Evolutionary conservation across 1,284 basidiomycete species (phyloP).

Genomic region (Macrocystidia cucumis): DNA sequence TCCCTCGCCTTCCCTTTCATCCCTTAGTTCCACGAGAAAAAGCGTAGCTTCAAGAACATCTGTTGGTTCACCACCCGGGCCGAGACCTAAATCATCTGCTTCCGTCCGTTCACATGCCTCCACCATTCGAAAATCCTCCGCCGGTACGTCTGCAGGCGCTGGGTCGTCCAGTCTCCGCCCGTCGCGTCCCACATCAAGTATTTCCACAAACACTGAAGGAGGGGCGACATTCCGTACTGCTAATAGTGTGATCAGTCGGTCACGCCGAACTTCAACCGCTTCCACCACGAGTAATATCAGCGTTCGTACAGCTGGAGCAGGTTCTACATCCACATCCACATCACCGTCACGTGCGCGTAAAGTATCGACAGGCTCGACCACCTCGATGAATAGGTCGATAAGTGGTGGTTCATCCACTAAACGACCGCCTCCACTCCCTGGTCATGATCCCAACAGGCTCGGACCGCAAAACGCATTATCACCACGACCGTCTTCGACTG

Average conservation of each 20-base stretch:
- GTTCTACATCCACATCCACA: constrained; percentile 10
- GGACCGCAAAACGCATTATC: constrained; percentile 14
- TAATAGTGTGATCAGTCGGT: constrained; percentile 12
- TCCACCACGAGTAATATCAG: constrained; percentile 8
- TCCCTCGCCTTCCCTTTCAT: not conserved
- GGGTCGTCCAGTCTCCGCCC: constrained; percentile 9
- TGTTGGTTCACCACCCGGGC: constrained; percentile 10
- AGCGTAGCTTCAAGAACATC: constrained; percentile 7
- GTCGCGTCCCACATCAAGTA: constrained; percentile 16
- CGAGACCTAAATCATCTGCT: constrained; percentile 10
- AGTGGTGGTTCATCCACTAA: constrained; percentile 8
- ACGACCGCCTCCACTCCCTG: constrained; percentile 21
- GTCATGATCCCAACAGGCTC: constrained; percentile 21
- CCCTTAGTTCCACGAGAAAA: not conserved
- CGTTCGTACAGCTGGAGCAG: constrained; percentile 5
- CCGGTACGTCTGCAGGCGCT: constrained; percentile 6
- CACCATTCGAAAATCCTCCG: constrained; percentile 18
- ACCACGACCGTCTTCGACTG: constrained; percentile 14
- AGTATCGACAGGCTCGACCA: constrained; percentile 8
- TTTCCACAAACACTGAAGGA: constrained; percentile 39
- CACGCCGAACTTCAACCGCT: constrained; percentile 15
- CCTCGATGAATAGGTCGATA: too few species aligned
- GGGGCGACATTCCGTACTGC: constrained; percentile 54
- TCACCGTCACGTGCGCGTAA: constrained; percentile 2
- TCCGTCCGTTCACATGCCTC: constrained; percentile 16